Conservation (phyloP, 352 stramenopile species). For the Blastocystis sp. region DNA sequence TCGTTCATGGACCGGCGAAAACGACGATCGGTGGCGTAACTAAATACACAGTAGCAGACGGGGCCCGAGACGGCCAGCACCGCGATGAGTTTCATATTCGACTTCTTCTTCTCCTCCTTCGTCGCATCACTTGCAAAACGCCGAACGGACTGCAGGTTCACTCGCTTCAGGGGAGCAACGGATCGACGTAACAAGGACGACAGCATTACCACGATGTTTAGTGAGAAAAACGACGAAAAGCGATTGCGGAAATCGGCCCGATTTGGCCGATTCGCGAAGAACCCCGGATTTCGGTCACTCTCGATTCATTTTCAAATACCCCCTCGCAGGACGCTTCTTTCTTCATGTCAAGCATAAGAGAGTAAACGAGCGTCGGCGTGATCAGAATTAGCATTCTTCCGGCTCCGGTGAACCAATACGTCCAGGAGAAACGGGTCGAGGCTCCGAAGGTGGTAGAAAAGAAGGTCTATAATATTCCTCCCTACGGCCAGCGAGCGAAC, state of each 20-base stretch:
- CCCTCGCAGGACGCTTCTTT: background rate
- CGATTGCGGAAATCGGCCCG: background rate
- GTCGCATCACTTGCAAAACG: background rate
- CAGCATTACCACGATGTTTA: background rate
- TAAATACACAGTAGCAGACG: background rate
- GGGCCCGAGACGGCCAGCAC: conserved; percentile 15
- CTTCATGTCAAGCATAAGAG: conserved; percentile 37
- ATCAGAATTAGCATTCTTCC: conserved; percentile 20
- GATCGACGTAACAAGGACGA: background rate
- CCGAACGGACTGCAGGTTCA: background rate
- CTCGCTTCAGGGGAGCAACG: background rate
- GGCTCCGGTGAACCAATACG: conserved; percentile 57
- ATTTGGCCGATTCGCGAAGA: background rate
- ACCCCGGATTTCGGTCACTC: background rate
- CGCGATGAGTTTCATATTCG: background rate
- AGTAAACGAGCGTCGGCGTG: background rate
- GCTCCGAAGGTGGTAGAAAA: conserved; percentile 38
- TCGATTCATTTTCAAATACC: conserved; percentile 13
- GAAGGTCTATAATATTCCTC: conserved; percentile 74
- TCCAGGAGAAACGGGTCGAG: conserved; percentile 51
- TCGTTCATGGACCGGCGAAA: conserved; percentile 3
- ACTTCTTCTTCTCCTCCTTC: background rate
- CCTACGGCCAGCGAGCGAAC: conserved; percentile 73
- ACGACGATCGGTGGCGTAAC: conserved; percentile 1
- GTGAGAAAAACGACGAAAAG: background rate